Percentiles rank a stretch among this genome's conserved stretches.
phyloP scores from a whole-genome alignment of 176 grass and related monocot species.

The Lolium multiflorum region DNA sequence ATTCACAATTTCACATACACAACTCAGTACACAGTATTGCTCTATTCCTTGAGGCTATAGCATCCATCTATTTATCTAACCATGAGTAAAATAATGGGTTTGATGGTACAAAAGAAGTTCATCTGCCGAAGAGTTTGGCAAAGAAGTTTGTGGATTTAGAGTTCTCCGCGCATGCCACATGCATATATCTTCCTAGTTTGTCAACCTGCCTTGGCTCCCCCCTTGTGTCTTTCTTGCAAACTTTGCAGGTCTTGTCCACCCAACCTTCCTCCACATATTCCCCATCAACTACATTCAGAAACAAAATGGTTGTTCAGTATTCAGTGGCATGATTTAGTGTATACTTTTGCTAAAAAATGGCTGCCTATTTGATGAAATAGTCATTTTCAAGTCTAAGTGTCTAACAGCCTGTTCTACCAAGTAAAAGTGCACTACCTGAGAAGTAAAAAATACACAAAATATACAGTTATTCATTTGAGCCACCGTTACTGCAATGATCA shows the following conservation, averaged over 20 bases:
- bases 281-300: constrained; percentile 66
- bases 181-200: constrained; percentile 86
- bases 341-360: background rate
- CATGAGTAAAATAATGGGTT: constrained; percentile 15
- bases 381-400: too few species aligned
- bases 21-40: constrained; percentile 1
- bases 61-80: constrained; percentile 35
- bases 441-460: background rate
- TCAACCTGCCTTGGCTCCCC: constrained; percentile 87
- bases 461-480: background rate
- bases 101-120: constrained; percentile 35
- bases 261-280: constrained; percentile 95
- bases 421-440: background rate
- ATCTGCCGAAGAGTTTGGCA: constrained; percentile 73
- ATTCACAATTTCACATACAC: background rate
- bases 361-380: background rate
- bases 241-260: constrained; percentile 97
- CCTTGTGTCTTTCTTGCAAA: constrained; percentile 93
- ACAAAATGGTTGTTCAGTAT: constrained; percentile 9
- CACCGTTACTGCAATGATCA: background rate
- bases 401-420: background rate
- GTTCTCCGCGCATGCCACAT: constrained; percentile 79
- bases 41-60: background rate
- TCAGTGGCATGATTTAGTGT: constrained; percentile 2
- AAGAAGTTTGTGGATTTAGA: constrained; percentile 80